Conservation (phyloP, 768 basidiomycete species). For the Mycena galopus region DNA sequence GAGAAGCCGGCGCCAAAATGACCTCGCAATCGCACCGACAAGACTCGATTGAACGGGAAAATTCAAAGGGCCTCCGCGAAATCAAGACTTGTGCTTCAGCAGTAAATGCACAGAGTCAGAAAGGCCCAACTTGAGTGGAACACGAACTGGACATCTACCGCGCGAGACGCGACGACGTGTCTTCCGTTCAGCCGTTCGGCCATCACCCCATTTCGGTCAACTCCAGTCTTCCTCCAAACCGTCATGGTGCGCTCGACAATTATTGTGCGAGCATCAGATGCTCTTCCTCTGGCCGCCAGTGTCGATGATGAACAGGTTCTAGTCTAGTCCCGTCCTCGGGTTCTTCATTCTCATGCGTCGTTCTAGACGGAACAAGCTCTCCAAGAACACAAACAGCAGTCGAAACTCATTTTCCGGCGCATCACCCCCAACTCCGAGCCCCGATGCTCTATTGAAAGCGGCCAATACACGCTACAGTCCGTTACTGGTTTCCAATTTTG, state of each 20-base stretch:
- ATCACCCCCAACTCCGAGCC: slow-evolving; percentile 96
- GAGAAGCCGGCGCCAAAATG: too few species aligned
- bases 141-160: too few species aligned
- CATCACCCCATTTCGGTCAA: neutral
- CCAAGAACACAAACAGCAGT: slow-evolving; percentile 98
- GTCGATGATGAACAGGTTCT: slow-evolving; percentile 96
- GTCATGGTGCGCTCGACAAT: slow-evolving; percentile 90
- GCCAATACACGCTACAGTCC: slow-evolving; percentile 95
- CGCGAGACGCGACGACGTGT: neutral
- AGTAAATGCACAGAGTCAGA: neutral
- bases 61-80: too few species aligned
- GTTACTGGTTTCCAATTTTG: slow-evolving; percentile 41
- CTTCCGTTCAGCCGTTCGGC: neutral
- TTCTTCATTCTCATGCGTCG: slow-evolving; percentile 24
- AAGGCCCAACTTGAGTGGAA: neutral
- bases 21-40: too few species aligned
- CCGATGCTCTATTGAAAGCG: slow-evolving; percentile 96
- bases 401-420: slow-evolving; percentile 95
- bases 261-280: slow-evolving; percentile 87
- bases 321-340: slow-evolving; percentile 33
- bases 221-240: slow-evolving; percentile 24
- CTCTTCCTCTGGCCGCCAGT: slow-evolving; percentile 92
- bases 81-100: neutral
- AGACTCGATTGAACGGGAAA: too few species aligned
- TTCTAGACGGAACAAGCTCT: slow-evolving; percentile 90